phyloP scores from a whole-genome alignment of 495 filamentous ascomycete species.

The Annulohypoxylon bovei region DNA sequence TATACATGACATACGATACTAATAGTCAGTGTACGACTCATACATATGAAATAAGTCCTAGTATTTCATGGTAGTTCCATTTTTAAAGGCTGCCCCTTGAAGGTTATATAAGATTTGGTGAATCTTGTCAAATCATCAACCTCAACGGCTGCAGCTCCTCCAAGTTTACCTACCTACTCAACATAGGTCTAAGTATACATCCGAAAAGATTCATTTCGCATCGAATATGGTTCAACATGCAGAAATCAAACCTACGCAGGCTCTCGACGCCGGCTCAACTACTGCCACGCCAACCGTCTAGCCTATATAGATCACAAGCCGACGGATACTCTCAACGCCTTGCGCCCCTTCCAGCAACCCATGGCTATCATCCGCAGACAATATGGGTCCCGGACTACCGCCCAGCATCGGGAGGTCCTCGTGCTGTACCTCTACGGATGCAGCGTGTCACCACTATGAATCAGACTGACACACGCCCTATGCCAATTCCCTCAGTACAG shows the following conservation, averaged over 20 bases:
- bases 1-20: neutral
- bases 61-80: neutral
- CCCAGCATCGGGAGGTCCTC: constrained; percentile 2
- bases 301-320: constrained; percentile 1
- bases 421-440: constrained; percentile 32
- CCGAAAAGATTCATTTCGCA: neutral
- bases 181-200: neutral
- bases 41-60: neutral
- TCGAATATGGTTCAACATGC: constrained; percentile 13
- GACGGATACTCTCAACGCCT: constrained; percentile 8
- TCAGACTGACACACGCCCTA: neutral
- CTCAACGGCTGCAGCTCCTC: neutral
- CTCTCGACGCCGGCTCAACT: constrained; percentile 12
- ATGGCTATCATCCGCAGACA: constrained; percentile 27
- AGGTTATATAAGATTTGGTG: neutral
- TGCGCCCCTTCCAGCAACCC: constrained; percentile 1
- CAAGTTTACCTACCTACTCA: neutral
- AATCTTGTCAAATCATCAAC: neutral
- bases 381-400: constrained; percentile 12
- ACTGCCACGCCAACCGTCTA: neutral
- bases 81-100: neutral
- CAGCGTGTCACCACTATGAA: constrained; percentile 13
- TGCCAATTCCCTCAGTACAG: constrained; percentile 15
- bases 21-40: neutral
- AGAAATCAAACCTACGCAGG: constrained; percentile 1